Percentiles rank a stretch among this genome's conserved stretches.
phyloP scores from a whole-genome alignment of 306 rosid species.

The Vigna trinervia region DNA sequence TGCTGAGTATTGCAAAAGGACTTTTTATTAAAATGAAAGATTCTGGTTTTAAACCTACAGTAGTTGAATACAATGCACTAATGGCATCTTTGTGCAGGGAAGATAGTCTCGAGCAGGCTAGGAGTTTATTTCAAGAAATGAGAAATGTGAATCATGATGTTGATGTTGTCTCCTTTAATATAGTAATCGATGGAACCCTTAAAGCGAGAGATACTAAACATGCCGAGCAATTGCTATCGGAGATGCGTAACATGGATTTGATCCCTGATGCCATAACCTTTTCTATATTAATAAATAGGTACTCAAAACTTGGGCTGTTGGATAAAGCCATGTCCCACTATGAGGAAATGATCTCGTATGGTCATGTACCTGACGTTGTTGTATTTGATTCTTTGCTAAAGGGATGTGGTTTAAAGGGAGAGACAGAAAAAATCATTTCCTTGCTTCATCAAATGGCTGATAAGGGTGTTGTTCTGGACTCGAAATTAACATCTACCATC shows the following conservation, averaged over 20 bases:
- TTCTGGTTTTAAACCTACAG: slow-evolving; percentile 64
- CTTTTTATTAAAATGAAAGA: slow-evolving; percentile 61
- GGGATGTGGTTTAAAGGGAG: slow-evolving; percentile 60
- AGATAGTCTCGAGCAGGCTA: slow-evolving; percentile 77
- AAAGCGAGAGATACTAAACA: slow-evolving; percentile 68
- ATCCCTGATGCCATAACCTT: slow-evolving; percentile 66
- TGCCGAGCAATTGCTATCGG: slow-evolving; percentile 60
- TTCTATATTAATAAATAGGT: slow-evolving; percentile 65
- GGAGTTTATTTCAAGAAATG: slow-evolving; percentile 69
- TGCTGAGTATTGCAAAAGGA: slow-evolving; percentile 76
- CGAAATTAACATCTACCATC: slow-evolving; percentile 67
- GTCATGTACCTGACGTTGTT: slow-evolving; percentile 60
- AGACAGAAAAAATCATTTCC: slow-evolving; percentile 57
- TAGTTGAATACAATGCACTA: slow-evolving; percentile 63
- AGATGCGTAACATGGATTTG: slow-evolving; percentile 65
- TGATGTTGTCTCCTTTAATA: slow-evolving; percentile 68
- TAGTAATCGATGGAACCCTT: slow-evolving; percentile 68
- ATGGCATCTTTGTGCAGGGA: slow-evolving; percentile 75
- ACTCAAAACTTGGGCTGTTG: slow-evolving; percentile 65
- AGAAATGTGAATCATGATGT: slow-evolving; percentile 54
- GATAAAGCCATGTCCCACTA: slow-evolving; percentile 65
- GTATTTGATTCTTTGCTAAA: slow-evolving; percentile 77
- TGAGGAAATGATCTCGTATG: slow-evolving; percentile 68
- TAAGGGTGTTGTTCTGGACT: slow-evolving; percentile 68
- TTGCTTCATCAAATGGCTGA: slow-evolving; percentile 76